phyloP scores from a whole-genome alignment of 73 alveolate species.

The Blepharisma stoltei region DNA sequence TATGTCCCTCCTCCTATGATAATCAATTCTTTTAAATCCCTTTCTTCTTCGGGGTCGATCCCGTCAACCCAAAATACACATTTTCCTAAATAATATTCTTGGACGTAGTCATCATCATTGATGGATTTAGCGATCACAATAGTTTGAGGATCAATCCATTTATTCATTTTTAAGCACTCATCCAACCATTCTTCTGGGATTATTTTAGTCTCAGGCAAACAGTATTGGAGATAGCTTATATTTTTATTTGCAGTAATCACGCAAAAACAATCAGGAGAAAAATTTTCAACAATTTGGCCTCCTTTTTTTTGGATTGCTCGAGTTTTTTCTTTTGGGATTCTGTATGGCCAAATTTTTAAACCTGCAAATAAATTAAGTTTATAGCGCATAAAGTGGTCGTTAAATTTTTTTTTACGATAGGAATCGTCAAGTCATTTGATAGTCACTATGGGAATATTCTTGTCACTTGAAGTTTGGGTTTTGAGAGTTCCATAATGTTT shows the following conservation, averaged over 20 bases:
- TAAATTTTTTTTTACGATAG: neutral
- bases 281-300: neutral
- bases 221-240: neutral
- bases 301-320: neutral
- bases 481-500: conserved; percentile 20
- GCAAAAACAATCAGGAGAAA: neutral
- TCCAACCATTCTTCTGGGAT: neutral
- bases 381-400: neutral
- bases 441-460: neutral
- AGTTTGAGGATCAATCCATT: conserved; percentile 10
- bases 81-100: conserved; percentile 11
- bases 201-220: conserved; percentile 20
- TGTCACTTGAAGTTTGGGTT: conserved; percentile 9
- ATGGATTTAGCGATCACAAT: neutral
- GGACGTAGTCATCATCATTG: neutral
- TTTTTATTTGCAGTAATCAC: neutral
- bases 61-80: conserved; percentile 4
- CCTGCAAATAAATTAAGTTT: conserved; percentile 3
- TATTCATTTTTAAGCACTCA: neutral
- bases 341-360: conserved; percentile 18
- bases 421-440: conserved; percentile 7
- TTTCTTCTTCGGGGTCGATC: neutral
- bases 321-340: neutral
- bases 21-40: neutral
- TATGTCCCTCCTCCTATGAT: conserved; percentile 23